phyloP scores from a whole-genome alignment of 2,329 filamentous ascomycete genomes.

The Colletotrichum neosansevieriae region DNA sequence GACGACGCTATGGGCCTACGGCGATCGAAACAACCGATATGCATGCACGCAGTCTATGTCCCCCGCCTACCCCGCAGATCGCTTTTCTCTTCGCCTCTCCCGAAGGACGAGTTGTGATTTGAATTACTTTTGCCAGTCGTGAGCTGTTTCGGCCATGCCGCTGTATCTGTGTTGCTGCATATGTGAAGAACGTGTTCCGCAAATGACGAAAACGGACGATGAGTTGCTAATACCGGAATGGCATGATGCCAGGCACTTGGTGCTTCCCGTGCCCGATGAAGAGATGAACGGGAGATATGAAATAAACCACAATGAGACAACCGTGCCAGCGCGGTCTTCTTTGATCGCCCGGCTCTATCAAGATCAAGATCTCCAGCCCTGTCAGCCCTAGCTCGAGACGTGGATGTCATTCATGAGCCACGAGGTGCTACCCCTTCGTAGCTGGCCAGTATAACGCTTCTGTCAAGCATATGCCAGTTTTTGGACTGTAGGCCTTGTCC shows the following conservation, averaged over 20 bases:
- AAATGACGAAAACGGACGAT: not conserved
- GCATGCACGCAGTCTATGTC: not conserved
- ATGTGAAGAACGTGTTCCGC: not conserved
- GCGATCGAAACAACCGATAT: not conserved
- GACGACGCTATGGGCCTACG: not conserved
- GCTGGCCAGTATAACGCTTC: too few relatives aligned
- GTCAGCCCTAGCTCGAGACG: too few relatives aligned
- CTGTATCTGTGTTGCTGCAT: not conserved
- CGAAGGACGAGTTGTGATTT: not conserved
- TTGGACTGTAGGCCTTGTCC: too few relatives aligned
- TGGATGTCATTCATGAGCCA: too few relatives aligned
- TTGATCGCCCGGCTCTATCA: too few relatives aligned
- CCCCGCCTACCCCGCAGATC: not conserved
- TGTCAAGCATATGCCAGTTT: too few relatives aligned
- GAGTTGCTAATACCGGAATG: not conserved
- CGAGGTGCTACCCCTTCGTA: too few relatives aligned
- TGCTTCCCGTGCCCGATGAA: not conserved
- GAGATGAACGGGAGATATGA: not conserved
- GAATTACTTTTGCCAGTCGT: not conserved
- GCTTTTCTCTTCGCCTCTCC: too few relatives aligned
- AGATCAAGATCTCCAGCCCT: too few relatives aligned
- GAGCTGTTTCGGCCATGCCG: not conserved
- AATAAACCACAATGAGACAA: not conserved
- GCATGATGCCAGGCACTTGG: not conserved
- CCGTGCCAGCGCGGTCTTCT: not conserved